Evolutionary conservation across 345 rosid genomes (phyloP).

Genomic region (Kandelia obovata): DNA sequence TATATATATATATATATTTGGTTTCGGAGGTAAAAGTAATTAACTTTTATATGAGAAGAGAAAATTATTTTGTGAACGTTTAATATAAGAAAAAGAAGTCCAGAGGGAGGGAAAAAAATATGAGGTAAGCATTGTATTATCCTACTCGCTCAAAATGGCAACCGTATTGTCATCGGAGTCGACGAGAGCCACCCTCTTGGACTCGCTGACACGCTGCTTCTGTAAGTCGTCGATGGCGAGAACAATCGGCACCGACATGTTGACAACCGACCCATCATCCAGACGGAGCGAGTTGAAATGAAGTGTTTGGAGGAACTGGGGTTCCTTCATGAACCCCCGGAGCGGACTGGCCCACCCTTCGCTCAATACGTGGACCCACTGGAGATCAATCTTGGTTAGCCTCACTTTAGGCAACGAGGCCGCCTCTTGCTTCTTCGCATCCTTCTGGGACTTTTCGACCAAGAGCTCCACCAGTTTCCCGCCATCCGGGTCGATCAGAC

Average conservation of each 20-base stretch:
- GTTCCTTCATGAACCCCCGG: slow-evolving; percentile 91
- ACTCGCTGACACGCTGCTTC: slow-evolving; percentile 65
- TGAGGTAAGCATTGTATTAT: not conserved
- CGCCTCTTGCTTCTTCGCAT: slow-evolving; percentile 61
- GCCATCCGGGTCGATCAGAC: slow-evolving; percentile 84
- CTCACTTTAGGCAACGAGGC: slow-evolving; percentile 52
- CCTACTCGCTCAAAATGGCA: slow-evolving; percentile 88
- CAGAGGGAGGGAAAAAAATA: no score
- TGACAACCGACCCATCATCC: slow-evolving; percentile 82
- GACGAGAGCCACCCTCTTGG: slow-evolving; percentile 63
- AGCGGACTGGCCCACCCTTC: slow-evolving; percentile 99
- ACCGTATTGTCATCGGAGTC: slow-evolving; percentile 55
- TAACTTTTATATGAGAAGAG: no score
- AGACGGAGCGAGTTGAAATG: slow-evolving; percentile 95
- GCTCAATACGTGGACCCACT: slow-evolving; percentile 97
- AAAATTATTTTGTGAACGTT: slow-evolving; percentile 32
- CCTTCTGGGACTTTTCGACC: slow-evolving; percentile 51
- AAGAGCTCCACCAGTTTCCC: slow-evolving; percentile 73
- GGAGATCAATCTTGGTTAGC: slow-evolving; percentile 64
- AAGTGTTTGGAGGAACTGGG: slow-evolving; percentile 99
- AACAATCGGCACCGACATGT: slow-evolving; percentile 98
- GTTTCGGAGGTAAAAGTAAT: no score
- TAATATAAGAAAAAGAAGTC: slow-evolving; percentile 22
- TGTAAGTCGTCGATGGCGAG: slow-evolving; percentile 73
- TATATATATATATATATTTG: no score